phyloP scores from a whole-genome alignment of 202 grass and related monocot genomes.

The Zizania palustris region DNA sequence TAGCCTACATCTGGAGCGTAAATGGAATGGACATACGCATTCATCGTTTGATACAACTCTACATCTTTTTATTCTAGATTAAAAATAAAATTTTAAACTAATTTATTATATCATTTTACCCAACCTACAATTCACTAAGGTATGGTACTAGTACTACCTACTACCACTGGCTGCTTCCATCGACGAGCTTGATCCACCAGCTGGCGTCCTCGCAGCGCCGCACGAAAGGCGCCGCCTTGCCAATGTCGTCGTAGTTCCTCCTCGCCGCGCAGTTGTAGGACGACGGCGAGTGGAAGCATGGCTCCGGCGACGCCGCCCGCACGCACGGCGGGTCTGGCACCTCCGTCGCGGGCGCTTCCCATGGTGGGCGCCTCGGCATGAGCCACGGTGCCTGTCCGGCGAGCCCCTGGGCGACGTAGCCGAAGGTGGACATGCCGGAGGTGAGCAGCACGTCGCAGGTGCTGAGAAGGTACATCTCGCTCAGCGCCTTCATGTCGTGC shows the following conservation, averaged over 20 bases:
- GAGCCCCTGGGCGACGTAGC: too few relatives aligned
- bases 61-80: too few relatives aligned
- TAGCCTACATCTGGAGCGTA: neutral
- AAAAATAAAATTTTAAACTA: too few relatives aligned
- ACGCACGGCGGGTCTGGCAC: conserved; percentile 49
- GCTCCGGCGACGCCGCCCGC: conserved; percentile 49
- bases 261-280: conserved; percentile 54
- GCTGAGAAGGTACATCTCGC: too few relatives aligned
- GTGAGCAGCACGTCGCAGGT: too few relatives aligned
- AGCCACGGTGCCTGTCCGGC: conserved; percentile 33
- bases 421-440: too few relatives aligned
- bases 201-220: conserved; percentile 57
- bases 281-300: conserved; percentile 57
- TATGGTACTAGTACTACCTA: neutral
- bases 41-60: too few relatives aligned
- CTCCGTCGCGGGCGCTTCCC: neutral
- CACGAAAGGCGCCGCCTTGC: conserved; percentile 50
- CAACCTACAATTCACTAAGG: neutral
- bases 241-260: conserved; percentile 31
- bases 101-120: too few relatives aligned
- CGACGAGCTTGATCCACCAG: conserved; percentile 69
- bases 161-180: conserved; percentile 39
- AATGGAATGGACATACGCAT: conserved; percentile 1
- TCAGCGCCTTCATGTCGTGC: conserved; percentile 4
- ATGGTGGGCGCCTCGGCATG: conserved; percentile 34